Base-by-base conservation (phyloP, 2,329 filamentous ascomycete genomes). In the Stenocarpella maydis region DNA sequence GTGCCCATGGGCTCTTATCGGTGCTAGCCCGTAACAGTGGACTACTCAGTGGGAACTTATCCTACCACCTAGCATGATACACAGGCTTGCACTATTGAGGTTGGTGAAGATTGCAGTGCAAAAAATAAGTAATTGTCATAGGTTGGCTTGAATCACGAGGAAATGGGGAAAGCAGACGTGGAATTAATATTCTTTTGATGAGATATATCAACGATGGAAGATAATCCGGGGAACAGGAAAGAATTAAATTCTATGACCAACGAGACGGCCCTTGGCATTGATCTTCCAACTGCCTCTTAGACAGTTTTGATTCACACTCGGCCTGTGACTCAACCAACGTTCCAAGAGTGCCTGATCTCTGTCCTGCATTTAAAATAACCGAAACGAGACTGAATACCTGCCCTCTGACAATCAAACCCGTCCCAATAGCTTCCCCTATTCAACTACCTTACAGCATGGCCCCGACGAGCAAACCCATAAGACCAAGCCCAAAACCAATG, bases 371-470 rank as follows among this genome's bases (percentile, higher is more conserved):
- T n/a, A n/a, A n/a, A n/a, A n/a, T n/a, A n/a, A n/a, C n/a, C n/a
- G n/a, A n/a, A n/a, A n/a, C n/a, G n/a, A n/a, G n/a, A n/a, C n/a
- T 34, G 28, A 39, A n/a, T 28, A 14, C 4, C 37, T 21, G 7
- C 8, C 28, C n/a, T n/a, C n/a, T n/a, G n/a, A 17, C 47, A 1
- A 12, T 54, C 17, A 49, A 21, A 24, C 3, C 9, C 28, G 9
- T 7, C 19, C 7, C n/a, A 9, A 6, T 3, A 26, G 9, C 3
- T 4, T 21, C 8, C 9, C 28, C 21, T 31, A 2, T 43, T 34
- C 15, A 60, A 15, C 39, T 63, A 47, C 26, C 60, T 80, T 80
- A 86, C 65, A 86, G 69, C 69, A 85, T 75, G 73, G 78, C 82
- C 66, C 76, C 82, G 55, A 77, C 82, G 12, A 80, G 72, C 39